phyloP scores from a whole-genome alignment of 371 early-diverging fungal species.

The Actinomortierella wolfii region DNA sequence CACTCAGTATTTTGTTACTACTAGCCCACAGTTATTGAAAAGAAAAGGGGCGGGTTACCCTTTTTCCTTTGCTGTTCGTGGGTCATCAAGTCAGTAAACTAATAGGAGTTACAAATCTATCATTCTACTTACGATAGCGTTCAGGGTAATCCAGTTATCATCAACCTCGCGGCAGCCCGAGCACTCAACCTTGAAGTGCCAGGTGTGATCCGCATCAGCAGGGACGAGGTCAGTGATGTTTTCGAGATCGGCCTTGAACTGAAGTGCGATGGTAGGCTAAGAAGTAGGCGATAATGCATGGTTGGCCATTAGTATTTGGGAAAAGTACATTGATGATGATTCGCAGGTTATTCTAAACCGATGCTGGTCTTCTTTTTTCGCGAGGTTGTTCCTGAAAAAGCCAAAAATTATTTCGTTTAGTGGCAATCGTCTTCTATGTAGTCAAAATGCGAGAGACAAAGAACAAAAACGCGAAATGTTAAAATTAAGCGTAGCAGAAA shows the following conservation, averaged over 20 bases:
- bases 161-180: slow-evolving; percentile 82
- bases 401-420: no score
- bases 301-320: no score
- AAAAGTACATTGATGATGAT: no score
- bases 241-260: slow-evolving; percentile 79
- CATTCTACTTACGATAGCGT: slow-evolving; percentile 61
- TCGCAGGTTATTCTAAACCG: no score
- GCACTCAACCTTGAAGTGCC: slow-evolving; percentile 87
- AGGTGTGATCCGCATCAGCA: slow-evolving; percentile 64
- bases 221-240: slow-evolving; percentile 80
- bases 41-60: slow-evolving; percentile 40
- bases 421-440: no score
- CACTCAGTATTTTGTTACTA: not conserved
- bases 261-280: slow-evolving; percentile 56
- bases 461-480: no score
- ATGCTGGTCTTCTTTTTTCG: no score
- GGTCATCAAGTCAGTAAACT: not conserved
- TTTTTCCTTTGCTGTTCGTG: slow-evolving; percentile 28
- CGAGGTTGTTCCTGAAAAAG: no score
- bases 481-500: no score
- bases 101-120: no score
- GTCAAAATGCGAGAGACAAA: no score
- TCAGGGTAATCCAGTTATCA: slow-evolving; percentile 77
- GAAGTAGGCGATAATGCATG: no score
- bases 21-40: not conserved